Evolutionary conservation across 805 yeast species (phyloP).

Genomic region (Lipomyces anomalus): DNA sequence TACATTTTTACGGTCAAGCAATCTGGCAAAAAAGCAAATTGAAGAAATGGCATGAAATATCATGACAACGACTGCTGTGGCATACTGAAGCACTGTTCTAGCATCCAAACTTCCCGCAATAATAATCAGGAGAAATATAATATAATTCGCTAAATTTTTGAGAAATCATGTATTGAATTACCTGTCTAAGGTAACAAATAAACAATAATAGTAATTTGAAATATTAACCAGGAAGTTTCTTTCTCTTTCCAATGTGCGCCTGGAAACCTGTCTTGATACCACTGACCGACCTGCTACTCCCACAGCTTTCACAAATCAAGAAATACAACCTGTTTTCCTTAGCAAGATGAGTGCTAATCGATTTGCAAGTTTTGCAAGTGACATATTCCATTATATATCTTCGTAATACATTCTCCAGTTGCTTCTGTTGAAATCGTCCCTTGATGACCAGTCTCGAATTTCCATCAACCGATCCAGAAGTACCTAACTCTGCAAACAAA

Average conservation of each 20-base stretch:
- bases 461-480: conserved; percentile 98
- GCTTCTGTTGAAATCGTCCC: conserved; percentile 98
- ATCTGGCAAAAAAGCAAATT: too few species aligned
- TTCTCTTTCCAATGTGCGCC: conserved; percentile 91
- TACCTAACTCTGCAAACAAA: conserved; percentile 97
- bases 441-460: conserved; percentile 93
- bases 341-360: conserved; percentile 91
- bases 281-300: conserved; percentile 92
- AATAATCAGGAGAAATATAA: too few species aligned
- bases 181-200: too few species aligned
- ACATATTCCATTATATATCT: conserved; percentile 96
- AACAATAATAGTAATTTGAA: too few species aligned
- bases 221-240: conserved; percentile 21
- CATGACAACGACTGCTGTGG: too few species aligned
- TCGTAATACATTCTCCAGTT: conserved; percentile 92
- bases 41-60: too few species aligned
- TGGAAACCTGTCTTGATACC: conserved; percentile 99
- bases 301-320: conserved; percentile 96
- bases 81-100: too few species aligned
- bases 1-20: too few species aligned
- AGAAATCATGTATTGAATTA: too few species aligned
- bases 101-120: too few species aligned
- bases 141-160: too few species aligned
- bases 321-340: conserved; percentile 98
- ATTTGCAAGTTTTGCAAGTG: conserved; percentile 97